phyloP scores from a whole-genome alignment of 805 yeast species.

The Candida schatavii region DNA sequence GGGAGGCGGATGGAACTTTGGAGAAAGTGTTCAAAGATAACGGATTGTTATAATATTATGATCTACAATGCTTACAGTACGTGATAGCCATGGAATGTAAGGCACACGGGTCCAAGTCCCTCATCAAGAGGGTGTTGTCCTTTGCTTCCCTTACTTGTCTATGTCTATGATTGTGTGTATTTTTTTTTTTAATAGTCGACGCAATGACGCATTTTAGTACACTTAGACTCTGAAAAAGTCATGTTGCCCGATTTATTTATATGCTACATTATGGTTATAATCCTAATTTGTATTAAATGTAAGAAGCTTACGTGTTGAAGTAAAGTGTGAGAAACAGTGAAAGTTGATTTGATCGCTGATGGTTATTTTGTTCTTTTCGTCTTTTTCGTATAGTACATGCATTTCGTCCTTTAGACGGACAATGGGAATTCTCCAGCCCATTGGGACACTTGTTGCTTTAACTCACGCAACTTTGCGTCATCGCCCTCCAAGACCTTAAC shows the following conservation, averaged over 20 bases:
- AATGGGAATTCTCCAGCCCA: conserved; percentile 91
- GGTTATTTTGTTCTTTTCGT: too few species aligned
- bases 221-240: too few species aligned
- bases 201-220: too few species aligned
- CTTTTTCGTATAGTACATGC: neutral
- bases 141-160: too few species aligned
- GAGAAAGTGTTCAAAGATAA: conserved; percentile 30
- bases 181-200: too few species aligned
- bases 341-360: conserved; percentile 4
- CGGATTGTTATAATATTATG: conserved; percentile 13
- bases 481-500: conserved; percentile 70
- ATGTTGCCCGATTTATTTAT: too few species aligned
- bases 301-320: conserved; percentile 1
- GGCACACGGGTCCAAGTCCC: too few species aligned
- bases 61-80: neutral
- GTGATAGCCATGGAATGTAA: neutral
- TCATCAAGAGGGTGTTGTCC: too few species aligned
- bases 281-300: neutral
- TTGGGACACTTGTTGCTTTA: conserved; percentile 74
- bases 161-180: too few species aligned
- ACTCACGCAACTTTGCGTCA: conserved; percentile 56
- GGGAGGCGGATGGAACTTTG: conserved; percentile 33
- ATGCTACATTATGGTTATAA: too few species aligned
- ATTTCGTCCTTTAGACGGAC: conserved; percentile 26
- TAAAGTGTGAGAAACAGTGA: conserved; percentile 3